phyloP scores from a whole-genome alignment of 495 filamentous ascomycete genomes.

The Annulohypoxylon bovei region DNA sequence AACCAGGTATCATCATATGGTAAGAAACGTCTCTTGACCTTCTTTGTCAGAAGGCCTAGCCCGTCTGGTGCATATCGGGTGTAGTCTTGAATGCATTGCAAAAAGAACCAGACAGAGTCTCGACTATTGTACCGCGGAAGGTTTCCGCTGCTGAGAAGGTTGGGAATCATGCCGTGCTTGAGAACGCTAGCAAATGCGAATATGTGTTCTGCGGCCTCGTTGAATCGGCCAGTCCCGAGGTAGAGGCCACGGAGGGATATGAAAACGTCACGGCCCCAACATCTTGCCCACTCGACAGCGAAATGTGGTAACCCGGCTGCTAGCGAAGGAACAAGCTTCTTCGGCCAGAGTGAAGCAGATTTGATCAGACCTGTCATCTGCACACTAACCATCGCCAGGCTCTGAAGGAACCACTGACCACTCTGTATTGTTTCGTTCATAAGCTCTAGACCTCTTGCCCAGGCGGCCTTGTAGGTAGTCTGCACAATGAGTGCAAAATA shows the following conservation, averaged over 20 bases:
- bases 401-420: constrained; percentile 86
- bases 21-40: constrained; percentile 85
- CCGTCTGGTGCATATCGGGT: constrained; percentile 84
- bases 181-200: constrained; percentile 94
- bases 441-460: constrained; percentile 78
- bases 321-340: constrained; percentile 82
- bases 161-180: constrained; percentile 99
- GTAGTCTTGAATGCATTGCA: constrained; percentile 96
- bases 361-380: constrained; percentile 90
- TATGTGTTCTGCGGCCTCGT: constrained; percentile 92
- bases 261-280: constrained; percentile 97
- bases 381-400: constrained; percentile 85
- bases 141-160: constrained; percentile 85
- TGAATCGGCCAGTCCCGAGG: constrained; percentile 86
- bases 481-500: constrained; percentile 92
- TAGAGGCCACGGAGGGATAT: constrained; percentile 92
- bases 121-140: constrained; percentile 96
- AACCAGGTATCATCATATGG: constrained; percentile 98
- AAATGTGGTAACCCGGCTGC: constrained; percentile 97
- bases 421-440: constrained; percentile 78
- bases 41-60: constrained; percentile 74
- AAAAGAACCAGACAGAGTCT: constrained; percentile 97
- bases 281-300: constrained; percentile 90
- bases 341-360: constrained; percentile 89
- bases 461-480: constrained; percentile 85